These are phyloP conservation scores for Eucalyptus polyanthemos DNA, from an alignment of 345 rosid species.

Conservation along the genomic window DNA sequence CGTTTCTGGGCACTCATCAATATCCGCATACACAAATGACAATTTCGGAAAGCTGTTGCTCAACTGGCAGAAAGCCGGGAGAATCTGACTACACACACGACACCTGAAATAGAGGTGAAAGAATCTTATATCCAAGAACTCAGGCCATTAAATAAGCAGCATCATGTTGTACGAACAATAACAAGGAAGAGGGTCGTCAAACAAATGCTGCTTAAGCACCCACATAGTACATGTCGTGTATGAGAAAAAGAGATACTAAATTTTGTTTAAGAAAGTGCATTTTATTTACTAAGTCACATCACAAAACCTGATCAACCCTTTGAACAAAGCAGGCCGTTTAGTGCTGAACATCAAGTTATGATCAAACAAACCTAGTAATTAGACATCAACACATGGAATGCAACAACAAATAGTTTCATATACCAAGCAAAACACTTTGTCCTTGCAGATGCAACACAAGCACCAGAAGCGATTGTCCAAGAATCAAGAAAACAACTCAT, in stretches of 20 bases:
- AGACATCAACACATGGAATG: not conserved
- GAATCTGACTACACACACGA: conserved; percentile 68
- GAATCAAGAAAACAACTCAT: not conserved
- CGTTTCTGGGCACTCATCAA: conserved; percentile 89
- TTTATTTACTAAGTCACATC: not conserved
- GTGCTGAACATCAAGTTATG: not conserved
- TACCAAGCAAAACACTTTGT: not conserved
- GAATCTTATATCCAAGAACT: not conserved
- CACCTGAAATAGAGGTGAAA: conserved; percentile 39
- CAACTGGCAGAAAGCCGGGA: conserved; percentile 62
- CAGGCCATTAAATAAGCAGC: not conserved
- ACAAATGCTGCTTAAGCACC: not conserved
- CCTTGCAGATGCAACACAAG: not conserved
- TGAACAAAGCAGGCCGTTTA: not conserved
- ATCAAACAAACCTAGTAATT: not conserved
- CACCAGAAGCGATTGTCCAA: not conserved
- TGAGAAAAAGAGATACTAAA: not conserved
- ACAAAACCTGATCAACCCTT: not conserved
- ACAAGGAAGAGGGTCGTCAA: not conserved
- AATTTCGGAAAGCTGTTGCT: conserved; percentile 57
- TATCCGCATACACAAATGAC: conserved; percentile 72
- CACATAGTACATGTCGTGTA: not conserved
- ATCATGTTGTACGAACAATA: not conserved
- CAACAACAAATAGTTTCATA: not conserved
- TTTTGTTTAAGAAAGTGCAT: not conserved